These are phyloP conservation scores for Suillus americanus DNA, from an alignment of 768 basidiomycete genomes.

Conservation along the genomic window DNA sequence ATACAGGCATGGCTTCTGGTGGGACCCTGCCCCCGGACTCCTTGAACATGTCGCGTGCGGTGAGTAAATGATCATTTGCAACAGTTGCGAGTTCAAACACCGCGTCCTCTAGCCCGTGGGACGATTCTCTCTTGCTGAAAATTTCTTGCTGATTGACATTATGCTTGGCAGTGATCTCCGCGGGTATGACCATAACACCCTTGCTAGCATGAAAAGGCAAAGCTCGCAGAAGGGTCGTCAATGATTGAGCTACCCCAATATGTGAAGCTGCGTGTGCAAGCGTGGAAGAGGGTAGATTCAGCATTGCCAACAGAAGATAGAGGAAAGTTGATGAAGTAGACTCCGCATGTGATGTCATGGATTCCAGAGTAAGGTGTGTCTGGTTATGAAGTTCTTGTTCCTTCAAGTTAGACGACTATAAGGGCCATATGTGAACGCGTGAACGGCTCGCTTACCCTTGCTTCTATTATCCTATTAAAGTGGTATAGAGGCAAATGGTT, in stretches of 20 bases:
- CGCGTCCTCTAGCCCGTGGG: constrained; percentile 69
- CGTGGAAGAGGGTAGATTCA: constrained; percentile 53
- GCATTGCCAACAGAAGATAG: constrained; percentile 72
- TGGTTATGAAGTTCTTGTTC: constrained; percentile 65
- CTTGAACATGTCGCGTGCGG: constrained; percentile 69
- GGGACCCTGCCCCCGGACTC: constrained; percentile 55
- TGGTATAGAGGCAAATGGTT: constrained; percentile 68
- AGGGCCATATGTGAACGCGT: constrained; percentile 5
- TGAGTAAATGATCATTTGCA: constrained; percentile 78
- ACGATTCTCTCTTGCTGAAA: constrained; percentile 52
- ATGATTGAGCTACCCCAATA: constrained; percentile 71
- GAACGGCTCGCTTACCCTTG: constrained; percentile 54
- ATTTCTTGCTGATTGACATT: constrained; percentile 80
- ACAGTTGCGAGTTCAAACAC: constrained; percentile 81
- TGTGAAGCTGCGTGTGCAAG: constrained; percentile 81
- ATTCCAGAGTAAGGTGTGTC: constrained; percentile 65
- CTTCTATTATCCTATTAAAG: constrained; percentile 80
- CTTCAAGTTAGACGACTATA: constrained; percentile 37
- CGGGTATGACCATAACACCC: constrained; percentile 73
- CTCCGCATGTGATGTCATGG: constrained; percentile 72
- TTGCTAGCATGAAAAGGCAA: constrained; percentile 75
- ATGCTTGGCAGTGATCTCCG: constrained; percentile 78
- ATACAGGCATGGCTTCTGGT: constrained; percentile 62
- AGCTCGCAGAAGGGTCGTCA: constrained; percentile 70
- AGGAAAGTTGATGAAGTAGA: constrained; percentile 77